Evolutionary conservation across 1,284 basidiomycete genomes (phyloP).

Genomic region (Hemileia vastatrix): DNA sequence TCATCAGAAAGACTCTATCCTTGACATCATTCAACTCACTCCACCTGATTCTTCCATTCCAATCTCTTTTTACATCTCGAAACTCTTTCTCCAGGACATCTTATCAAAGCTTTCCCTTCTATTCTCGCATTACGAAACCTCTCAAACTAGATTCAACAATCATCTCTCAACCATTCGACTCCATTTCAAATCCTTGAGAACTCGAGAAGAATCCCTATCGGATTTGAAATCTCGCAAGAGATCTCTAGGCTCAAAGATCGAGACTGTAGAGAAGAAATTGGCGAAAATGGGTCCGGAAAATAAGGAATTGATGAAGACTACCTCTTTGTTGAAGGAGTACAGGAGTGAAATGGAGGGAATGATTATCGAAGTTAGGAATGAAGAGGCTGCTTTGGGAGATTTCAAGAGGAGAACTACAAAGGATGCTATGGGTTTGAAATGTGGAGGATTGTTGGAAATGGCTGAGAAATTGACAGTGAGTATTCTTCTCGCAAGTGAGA

Average conservation of each 20-base stretch:
- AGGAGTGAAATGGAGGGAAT: slow-evolving; percentile 36
- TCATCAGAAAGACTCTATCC: too few relatives aligned
- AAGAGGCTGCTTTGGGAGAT: slow-evolving; percentile 30
- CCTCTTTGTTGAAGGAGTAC: slow-evolving; percentile 28
- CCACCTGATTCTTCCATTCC: too few relatives aligned
- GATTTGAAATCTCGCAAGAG: slow-evolving; percentile 30
- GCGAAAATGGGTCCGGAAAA: slow-evolving; percentile 37
- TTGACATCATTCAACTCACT: too few relatives aligned
- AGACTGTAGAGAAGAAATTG: slow-evolving; percentile 32
- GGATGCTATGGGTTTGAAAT: slow-evolving; percentile 24
- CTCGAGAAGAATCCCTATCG: slow-evolving; percentile 32
- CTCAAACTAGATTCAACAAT: slow-evolving; percentile 29
- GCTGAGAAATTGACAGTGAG: slow-evolving; percentile 34
- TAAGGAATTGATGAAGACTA: slow-evolving; percentile 30
- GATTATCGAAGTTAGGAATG: slow-evolving; percentile 32
- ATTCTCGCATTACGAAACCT: slow-evolving; percentile 29
- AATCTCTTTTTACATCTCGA: too few relatives aligned
- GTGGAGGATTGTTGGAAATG: slow-evolving; percentile 35
- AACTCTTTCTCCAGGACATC: too few relatives aligned
- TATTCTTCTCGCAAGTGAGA: not conserved
- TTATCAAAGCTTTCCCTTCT: slow-evolving; percentile 30
- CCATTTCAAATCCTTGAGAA: slow-evolving; percentile 33
- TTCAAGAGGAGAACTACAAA: slow-evolving; percentile 22
- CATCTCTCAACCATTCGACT: too few relatives aligned
- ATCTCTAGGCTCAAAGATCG: slow-evolving; percentile 31